Conservation (phyloP, 1,139 yeast species). For the Blastobotrys raffinosifermentans region DNA sequence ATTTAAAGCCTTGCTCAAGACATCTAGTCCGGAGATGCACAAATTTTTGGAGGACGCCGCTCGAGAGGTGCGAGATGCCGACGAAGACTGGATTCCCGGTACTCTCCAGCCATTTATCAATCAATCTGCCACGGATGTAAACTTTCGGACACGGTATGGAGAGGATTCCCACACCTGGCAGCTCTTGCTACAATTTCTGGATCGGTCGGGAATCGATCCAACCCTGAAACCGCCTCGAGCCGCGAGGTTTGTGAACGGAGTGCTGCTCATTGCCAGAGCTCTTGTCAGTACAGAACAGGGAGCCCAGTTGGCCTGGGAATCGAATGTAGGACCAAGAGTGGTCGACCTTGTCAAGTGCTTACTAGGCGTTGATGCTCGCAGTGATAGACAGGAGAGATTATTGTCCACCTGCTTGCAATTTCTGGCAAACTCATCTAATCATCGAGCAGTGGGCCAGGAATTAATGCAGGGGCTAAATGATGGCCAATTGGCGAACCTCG, state of each 20-base stretch:
- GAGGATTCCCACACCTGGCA: slow-evolving; percentile 6
- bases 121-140: background rate
- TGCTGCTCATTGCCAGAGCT: slow-evolving; percentile 20
- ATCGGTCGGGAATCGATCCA: background rate
- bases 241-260: slow-evolving; percentile 19
- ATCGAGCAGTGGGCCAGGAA: background rate
- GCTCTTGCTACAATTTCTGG: slow-evolving; percentile 2
- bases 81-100: slow-evolving; percentile 4
- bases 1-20: too few relatives aligned
- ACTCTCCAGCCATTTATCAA: background rate
- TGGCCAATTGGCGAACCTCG: too few relatives aligned
- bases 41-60: slow-evolving; percentile 2
- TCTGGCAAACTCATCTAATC: slow-evolving; percentile 17
- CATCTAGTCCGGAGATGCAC: too few relatives aligned
- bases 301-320: slow-evolving; percentile 16
- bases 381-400: slow-evolving; percentile 15
- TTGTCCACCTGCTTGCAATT: slow-evolving; percentile 16
- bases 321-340: too few relatives aligned
- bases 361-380: too few relatives aligned
- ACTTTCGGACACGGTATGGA: slow-evolving; percentile 7
- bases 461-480: background rate
- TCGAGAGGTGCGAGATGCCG: background rate
- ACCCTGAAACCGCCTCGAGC: slow-evolving; percentile 2
- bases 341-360: too few relatives aligned
- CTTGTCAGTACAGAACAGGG: slow-evolving; percentile 19